A percentile compares a stretch with the other conserved stretches of the same genome.
Conservation (phyloP, 2,329 filamentous ascomycete genomes). For the Monascus ruber region DNA sequence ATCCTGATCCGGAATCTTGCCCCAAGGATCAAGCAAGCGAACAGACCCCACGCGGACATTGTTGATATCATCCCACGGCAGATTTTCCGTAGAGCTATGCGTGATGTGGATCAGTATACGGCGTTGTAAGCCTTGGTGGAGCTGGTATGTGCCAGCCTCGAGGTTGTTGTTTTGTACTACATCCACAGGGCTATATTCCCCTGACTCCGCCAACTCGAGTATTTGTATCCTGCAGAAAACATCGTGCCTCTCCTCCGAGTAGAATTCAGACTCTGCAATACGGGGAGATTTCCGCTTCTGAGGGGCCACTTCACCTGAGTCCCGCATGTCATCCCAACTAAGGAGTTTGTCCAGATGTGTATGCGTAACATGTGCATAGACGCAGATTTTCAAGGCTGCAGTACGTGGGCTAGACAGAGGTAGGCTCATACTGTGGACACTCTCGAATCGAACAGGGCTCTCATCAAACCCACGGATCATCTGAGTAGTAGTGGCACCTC, state of each 20-base stretch:
- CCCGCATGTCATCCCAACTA: conserved; percentile 98
- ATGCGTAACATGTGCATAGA: conserved; percentile 79
- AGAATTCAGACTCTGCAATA: conserved; percentile 85
- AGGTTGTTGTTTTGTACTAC: conserved; percentile 75
- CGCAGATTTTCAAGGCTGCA: conserved; percentile 69
- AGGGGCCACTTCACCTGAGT: conserved; percentile 44
- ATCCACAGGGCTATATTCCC: conserved; percentile 84
- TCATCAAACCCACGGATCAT: conserved; percentile 94
- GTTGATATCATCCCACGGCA: conserved; percentile 79
- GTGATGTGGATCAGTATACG: conserved; percentile 80
- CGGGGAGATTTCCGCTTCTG: conserved; percentile 53
- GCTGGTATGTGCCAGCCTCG: conserved; percentile 82
- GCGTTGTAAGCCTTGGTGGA: conserved; percentile 88
- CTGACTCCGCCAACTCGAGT: conserved; percentile 80
- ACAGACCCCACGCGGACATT: conserved; percentile 69
- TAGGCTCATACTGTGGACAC: conserved; percentile 95
- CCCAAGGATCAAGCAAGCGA: conserved; percentile 70
- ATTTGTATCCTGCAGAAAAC: conserved; percentile 80
- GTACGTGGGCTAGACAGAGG: conserved; percentile 65
- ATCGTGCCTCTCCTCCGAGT: conserved; percentile 85
- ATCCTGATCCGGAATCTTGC: conserved; percentile 71
- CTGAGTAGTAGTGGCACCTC: conserved; percentile 86
- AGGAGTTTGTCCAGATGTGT: conserved; percentile 96
- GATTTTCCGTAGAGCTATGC: conserved; percentile 74
- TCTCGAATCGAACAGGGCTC: conserved; percentile 84